Conservation (phyloP, 768 basidiomycete genomes). For the Mrakia blollopis region DNA sequence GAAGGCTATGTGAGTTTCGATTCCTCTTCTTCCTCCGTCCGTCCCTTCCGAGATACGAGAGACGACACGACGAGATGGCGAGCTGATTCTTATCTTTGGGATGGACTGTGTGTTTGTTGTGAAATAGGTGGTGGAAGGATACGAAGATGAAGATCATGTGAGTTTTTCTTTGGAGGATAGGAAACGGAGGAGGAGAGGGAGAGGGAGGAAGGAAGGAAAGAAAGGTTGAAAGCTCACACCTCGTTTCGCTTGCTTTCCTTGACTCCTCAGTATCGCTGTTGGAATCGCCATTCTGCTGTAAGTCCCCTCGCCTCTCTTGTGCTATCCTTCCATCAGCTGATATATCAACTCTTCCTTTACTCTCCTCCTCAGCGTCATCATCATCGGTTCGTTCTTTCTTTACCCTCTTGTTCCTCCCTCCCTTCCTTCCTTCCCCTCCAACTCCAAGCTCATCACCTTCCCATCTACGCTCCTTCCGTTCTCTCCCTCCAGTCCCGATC, state of each 20-base stretch:
- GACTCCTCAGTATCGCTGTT: conserved; percentile 57
- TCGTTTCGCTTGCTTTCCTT: neutral
- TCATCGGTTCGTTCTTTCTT: conserved; percentile 15
- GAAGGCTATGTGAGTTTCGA: conserved; percentile 57
- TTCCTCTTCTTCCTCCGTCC: neutral
- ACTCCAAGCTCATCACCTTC: neutral
- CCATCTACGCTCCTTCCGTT: neutral
- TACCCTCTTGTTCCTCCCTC: neutral
- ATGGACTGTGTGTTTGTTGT: neutral
- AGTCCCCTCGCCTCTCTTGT: neutral
- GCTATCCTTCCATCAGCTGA: no score
- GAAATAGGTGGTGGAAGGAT: conserved; percentile 55
- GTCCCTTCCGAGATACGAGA: neutral
- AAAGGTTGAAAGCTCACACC: neutral
- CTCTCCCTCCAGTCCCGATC: conserved; percentile 59
- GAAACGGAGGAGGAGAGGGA: neutral
- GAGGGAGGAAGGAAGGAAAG: no score
- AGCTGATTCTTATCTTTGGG: neutral
- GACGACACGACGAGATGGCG: no score
- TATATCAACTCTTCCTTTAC: no score
- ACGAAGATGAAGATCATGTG: conserved; percentile 85
- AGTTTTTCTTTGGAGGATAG: neutral
- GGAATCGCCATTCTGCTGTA: conserved; percentile 81
- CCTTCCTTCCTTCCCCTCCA: neutral
- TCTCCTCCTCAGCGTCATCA: conserved; percentile 56